Evolutionary conservation across 371 early-diverging fungal genomes (phyloP).

Genomic region (Apophysomyces trapeziformis): DNA sequence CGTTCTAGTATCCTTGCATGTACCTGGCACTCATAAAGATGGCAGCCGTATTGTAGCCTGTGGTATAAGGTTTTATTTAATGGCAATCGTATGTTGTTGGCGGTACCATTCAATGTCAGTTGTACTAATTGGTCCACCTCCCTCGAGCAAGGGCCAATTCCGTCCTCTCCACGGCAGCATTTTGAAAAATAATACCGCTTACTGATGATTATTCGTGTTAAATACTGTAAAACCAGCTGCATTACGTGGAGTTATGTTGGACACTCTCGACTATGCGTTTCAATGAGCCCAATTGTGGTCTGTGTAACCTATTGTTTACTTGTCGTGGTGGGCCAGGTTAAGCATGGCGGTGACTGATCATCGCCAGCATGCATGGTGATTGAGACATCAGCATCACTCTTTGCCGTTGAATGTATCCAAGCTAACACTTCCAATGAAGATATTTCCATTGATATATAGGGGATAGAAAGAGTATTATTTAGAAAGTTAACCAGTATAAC

Average conservation of each 20-base stretch:
- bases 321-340: slow-evolving; percentile 4
- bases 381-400: neutral
- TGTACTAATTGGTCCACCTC: slow-evolving; percentile 15
- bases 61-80: neutral
- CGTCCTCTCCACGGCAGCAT: slow-evolving; percentile 2
- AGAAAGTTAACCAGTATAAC: no score
- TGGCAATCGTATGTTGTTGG: neutral
- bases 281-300: neutral
- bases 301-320: neutral
- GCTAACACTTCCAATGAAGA: slow-evolving; percentile 15
- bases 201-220: neutral
- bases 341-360: neutral
- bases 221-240: neutral
- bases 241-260: neutral
- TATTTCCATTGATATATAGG: slow-evolving; percentile 5
- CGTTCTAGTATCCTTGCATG: neutral
- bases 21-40: slow-evolving; percentile 8
- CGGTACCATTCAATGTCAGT: slow-evolving; percentile 13
- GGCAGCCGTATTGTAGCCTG: slow-evolving; percentile 15
- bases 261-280: neutral
- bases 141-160: slow-evolving; percentile 1
- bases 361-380: neutral
- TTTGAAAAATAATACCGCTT: neutral
- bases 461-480: no score
- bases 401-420: slow-evolving; percentile 13